Evolutionary conservation across 2,329 filamentous ascomycete genomes (phyloP), one percentile per base, ranked within the genome.

Genomic region (Pyrenophora teres): DNA sequence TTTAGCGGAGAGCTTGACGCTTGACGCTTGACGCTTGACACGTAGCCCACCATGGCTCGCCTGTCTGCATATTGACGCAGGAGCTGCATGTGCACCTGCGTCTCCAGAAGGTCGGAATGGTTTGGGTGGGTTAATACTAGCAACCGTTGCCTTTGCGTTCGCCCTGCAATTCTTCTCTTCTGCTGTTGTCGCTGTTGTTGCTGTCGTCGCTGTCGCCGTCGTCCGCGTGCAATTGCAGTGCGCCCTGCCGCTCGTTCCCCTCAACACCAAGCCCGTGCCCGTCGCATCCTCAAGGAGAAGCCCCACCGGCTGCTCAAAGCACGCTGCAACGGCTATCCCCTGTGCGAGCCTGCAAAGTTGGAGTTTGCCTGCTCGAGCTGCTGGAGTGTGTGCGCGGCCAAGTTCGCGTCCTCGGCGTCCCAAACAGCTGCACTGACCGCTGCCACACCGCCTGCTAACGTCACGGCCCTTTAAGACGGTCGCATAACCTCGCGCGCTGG

Each of bases 41-140:
- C 68, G 67, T 71, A 65, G 61, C 63, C 64, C 64, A 66, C 62
- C 64, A 70, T 59, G 55, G 64, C 67, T 70, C 68, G 67, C 64
- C 57, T 64, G 56, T 56, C 67, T 73, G 71, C 69, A 73, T 49
- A 71, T 72, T 73, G 70, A 72, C 67, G 70, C 71, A 72, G 69
- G 65, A 69, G 64, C 68, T 73, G 70, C 70, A 70, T 30, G 27
- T 30, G 9, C 27, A 30, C 55, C 64, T 64, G 60, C 67, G 66
- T 65, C 62, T 61, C 68, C 69, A 69, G 62, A 57, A 55, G 49
- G 54, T 60, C 60, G 68, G 71, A 30, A 64, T 62, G 65, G 59
- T 63, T 60, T 60, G 52, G 54, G 55, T 59, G 65, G 64, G 62
- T 65, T 71, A 68, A 68, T 67, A 69, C 67, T 68, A 67, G 54